Evolutionary conservation across 202 grass and related monocot genomes (phyloP), one percentile per base, ranked within the genome.

Genomic region (Carex arenaria): DNA sequence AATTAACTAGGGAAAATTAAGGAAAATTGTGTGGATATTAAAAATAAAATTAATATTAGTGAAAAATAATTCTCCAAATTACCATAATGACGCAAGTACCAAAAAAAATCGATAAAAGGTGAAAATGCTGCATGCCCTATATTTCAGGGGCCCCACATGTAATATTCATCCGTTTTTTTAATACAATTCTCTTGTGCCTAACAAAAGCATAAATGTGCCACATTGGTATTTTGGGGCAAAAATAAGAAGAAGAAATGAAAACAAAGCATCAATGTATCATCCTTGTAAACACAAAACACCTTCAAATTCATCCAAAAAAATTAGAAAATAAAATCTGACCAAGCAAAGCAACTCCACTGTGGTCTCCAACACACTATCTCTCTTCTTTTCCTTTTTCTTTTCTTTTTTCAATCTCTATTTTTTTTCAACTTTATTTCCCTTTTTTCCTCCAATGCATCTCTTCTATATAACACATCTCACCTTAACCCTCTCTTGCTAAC

Each of bases 371-470:
- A 72, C 82, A 67, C 13, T 62, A 22, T 63, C 15, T 34, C 2
- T 62, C 26, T 26, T 80, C 57, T 31, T 15, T 86, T 65, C 47
- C 57, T 69, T 84, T 82, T 72, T 67, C 15, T 78, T 85, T 80
- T 82, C 74, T 67, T 77, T 55, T 49, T 10, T 49, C 10, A 80
- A 65, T 32, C 43, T 30, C 18, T 19, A 19, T 71, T 38, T 61
- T 83, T 61, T 83, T 69, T 45, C 32, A 1, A 62, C 53, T 84
- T 49, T 47, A 18, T 36, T 56, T 30, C 9, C 53, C 20, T 47
- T 62, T 84, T 80, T 87, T 85, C 72, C 81, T 66, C 15, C 91
- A 68, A 87, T 70, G 57, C 42, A 56, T 61, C 31, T 84, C 68
- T 83, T 84, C 68, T 83, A 86, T 86, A 87, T 78, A 87, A 87